A percentile compares a stretch with the other conserved stretches of the same genome.
Conservation (phyloP, 345 rosid genomes). For the Populus simonii region DNA sequence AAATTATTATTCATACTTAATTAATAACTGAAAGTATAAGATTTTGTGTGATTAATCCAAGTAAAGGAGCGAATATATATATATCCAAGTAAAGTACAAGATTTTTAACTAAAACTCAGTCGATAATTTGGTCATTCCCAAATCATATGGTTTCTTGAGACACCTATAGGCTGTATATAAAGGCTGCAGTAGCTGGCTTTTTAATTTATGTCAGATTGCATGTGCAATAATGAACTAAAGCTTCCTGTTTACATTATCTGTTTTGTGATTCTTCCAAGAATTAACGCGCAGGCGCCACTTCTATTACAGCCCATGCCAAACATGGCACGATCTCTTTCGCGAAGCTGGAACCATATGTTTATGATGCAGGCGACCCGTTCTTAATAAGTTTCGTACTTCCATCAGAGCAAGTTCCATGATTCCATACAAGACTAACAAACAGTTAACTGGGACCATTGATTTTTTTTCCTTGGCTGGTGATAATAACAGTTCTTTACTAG, state of each 20-base stretch:
- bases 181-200: neutral
- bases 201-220: slow-evolving; percentile 25
- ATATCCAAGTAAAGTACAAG: no score
- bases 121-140: neutral
- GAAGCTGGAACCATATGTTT: slow-evolving; percentile 12
- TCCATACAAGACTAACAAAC: neutral
- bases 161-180: neutral
- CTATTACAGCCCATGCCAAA: neutral
- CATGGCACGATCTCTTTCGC: slow-evolving; percentile 1
- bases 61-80: no score
- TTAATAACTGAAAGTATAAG: no score
- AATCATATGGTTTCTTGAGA: neutral
- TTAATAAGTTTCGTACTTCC: neutral
- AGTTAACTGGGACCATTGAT: neutral
- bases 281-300: slow-evolving; percentile 3
- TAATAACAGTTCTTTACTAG: neutral
- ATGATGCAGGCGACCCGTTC: neutral
- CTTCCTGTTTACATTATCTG: neutral
- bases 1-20: no score
- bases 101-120: no score
- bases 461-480: neutral
- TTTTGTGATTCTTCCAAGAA: neutral
- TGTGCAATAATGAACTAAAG: slow-evolving; percentile 35
- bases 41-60: no score
- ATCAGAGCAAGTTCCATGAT: neutral